Evolutionary conservation across 768 basidiomycete species (phyloP).

Genomic region (Erythrobasidium yunnanense): DNA sequence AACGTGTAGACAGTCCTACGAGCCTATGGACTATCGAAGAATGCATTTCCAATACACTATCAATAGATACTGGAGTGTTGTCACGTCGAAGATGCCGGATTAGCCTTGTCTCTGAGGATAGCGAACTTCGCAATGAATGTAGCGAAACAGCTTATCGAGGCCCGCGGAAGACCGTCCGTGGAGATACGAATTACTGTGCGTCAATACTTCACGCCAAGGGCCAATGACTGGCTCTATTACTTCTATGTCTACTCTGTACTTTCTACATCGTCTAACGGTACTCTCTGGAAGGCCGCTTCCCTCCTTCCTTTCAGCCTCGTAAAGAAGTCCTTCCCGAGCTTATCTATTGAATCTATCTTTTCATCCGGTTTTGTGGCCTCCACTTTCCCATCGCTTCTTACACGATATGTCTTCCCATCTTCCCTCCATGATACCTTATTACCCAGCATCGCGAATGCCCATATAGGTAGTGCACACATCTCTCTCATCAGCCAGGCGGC

Average conservation of each 20-base stretch:
- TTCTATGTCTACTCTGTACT: background rate
- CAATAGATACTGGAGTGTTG: too few species aligned
- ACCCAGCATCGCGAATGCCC: conserved; percentile 67
- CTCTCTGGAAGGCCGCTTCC: background rate
- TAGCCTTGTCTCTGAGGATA: too few species aligned
- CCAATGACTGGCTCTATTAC: too few species aligned
- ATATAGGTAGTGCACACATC: conserved; percentile 75
- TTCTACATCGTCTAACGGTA: background rate
- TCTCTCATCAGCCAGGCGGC: conserved; percentile 72
- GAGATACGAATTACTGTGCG: too few species aligned
- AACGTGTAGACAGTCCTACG: conserved; percentile 1
- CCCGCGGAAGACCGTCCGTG: too few species aligned
- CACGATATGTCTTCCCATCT: conserved; percentile 58
- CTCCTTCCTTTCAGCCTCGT: conserved; percentile 1
- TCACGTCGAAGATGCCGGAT: too few species aligned
- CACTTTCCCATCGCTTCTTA: conserved; percentile 64
- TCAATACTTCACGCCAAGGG: too few species aligned
- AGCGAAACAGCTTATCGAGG: too few species aligned
- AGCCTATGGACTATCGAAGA: background rate
- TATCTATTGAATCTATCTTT: conserved; percentile 4
- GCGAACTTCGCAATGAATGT: too few species aligned
- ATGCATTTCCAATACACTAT: background rate
- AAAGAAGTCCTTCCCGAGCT: background rate
- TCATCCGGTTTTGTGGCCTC: conserved; percentile 31
- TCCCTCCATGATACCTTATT: conserved; percentile 71